phyloP scores from a whole-genome alignment of 129 eudicot species.

The Arctium minus region DNA sequence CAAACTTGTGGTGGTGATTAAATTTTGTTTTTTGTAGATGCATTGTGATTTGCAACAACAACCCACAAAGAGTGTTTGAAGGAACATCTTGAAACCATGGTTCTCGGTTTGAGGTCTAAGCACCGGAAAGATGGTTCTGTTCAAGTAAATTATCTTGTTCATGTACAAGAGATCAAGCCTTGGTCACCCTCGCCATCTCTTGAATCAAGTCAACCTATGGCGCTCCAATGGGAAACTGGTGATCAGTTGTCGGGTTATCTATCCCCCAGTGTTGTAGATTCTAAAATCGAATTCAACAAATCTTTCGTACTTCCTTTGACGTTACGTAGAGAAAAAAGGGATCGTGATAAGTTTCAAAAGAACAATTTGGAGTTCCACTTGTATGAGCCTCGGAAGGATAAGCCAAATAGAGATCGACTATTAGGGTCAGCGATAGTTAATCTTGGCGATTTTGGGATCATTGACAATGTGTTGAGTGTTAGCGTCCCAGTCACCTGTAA shows the following conservation, averaged over 20 bases:
- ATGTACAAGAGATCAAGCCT: constrained; percentile 70
- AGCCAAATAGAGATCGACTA: constrained; percentile 56
- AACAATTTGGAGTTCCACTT: constrained; percentile 67
- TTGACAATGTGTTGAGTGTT: constrained; percentile 44
- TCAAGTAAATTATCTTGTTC: constrained; percentile 70
- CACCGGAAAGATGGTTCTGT: constrained; percentile 62
- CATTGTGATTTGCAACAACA: constrained; percentile 19
- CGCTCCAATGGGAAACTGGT: constrained; percentile 84
- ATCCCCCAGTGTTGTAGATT: constrained; percentile 49
- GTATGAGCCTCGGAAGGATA: constrained; percentile 75
- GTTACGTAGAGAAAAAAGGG: constrained; percentile 50
- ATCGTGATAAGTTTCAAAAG: constrained; percentile 53
- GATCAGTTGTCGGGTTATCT: constrained; percentile 67
- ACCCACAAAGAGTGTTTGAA: background rate
- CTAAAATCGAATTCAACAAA: constrained; percentile 57
- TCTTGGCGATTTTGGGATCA: constrained; percentile 73
- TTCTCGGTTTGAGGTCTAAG: constrained; percentile 78
- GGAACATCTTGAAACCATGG: constrained; percentile 46
- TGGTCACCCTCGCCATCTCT: constrained; percentile 81
- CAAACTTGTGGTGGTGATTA: constrained; percentile 27
- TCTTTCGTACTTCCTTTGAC: constrained; percentile 65
- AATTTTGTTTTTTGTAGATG: constrained; percentile 19
- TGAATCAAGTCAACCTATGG: constrained; percentile 53
- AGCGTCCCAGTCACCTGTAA: constrained; percentile 54
- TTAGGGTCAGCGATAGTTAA: constrained; percentile 77